A percentile compares a stretch with the other conserved stretches of the same genome.
These are phyloP conservation scores for Fusarium coffeatum DNA, from an alignment of 2,329 filamentous ascomycete genomes.

Conservation along the genomic window DNA sequence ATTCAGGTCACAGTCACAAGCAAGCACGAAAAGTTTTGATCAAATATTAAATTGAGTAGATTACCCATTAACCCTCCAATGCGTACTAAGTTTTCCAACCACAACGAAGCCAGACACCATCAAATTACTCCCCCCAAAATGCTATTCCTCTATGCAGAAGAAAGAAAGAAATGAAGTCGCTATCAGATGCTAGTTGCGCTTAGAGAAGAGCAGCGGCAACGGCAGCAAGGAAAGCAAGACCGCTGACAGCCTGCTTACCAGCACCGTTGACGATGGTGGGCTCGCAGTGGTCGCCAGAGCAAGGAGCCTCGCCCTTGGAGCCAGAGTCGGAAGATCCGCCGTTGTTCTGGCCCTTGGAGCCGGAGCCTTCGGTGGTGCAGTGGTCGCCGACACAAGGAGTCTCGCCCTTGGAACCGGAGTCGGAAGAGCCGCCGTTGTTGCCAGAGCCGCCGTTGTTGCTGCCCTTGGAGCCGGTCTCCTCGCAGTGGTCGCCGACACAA, in stretches of 20 bases:
- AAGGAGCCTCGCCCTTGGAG: background rate
- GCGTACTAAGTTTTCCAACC: background rate
- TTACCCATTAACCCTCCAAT: background rate
- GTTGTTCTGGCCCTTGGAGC: too few relatives aligned
- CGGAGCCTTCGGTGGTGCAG: too few relatives aligned
- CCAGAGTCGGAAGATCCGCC: background rate
- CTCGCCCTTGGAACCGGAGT: background rate
- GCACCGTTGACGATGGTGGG: constrained; percentile 35
- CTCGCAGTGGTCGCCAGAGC: background rate
- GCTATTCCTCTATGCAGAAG: background rate
- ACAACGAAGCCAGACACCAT: background rate
- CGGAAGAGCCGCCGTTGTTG: background rate
- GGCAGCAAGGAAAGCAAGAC: constrained; percentile 34
- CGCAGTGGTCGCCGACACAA: too few relatives aligned
- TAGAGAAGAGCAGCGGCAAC: constrained; percentile 37
- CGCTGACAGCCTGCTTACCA: constrained; percentile 39
- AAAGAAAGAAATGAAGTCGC: background rate
- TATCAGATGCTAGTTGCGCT: background rate
- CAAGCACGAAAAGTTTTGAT: background rate
- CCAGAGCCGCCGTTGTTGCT: background rate
- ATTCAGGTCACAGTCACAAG: background rate
- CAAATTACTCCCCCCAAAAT: background rate
- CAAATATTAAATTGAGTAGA: constrained; percentile 1
- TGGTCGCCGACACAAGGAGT: background rate
- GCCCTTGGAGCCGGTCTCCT: background rate